Evolutionary conservation across 169 alveolate genomes (phyloP).

Genomic region (Plasmodium cynomolgi): DNA sequence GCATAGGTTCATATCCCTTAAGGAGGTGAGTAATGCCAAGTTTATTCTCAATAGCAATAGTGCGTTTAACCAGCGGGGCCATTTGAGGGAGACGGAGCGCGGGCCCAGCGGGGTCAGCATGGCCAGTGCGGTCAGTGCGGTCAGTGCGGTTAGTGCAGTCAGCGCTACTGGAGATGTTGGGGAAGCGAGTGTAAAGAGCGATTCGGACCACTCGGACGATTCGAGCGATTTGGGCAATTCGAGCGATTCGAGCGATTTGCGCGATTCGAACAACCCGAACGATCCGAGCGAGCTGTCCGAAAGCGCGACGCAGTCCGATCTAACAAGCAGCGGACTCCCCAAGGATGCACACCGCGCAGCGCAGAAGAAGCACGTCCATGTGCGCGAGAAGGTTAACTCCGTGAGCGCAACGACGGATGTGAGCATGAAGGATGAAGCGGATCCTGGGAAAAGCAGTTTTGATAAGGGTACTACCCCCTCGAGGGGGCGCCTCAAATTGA

Average conservation of each 20-base stretch:
- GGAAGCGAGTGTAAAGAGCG: background rate
- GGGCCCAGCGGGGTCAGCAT: background rate
- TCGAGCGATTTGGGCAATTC: no score
- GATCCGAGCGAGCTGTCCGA: background rate
- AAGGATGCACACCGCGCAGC: background rate
- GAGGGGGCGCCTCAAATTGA: background rate
- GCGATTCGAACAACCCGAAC: background rate
- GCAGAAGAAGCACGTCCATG: background rate
- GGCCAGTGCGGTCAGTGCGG: no score
- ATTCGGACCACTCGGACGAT: no score
- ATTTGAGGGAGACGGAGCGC: background rate
- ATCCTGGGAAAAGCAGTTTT: background rate
- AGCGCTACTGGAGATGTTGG: background rate
- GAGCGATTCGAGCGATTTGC: background rate
- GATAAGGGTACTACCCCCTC: background rate
- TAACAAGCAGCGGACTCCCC: background rate
- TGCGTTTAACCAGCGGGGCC: background rate
- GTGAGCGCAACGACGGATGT: background rate
- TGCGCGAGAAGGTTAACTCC: background rate
- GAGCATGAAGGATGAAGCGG: background rate
- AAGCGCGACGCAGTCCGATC: background rate
- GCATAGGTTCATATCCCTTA: constrained; percentile 23
- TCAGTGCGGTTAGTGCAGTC: no score
- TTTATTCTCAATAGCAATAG: constrained; percentile 34
- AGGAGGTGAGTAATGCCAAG: constrained; percentile 39